These are phyloP conservation scores for Coniochaeta hoffmannii DNA, from an alignment of 2,329 filamentous ascomycete species.

Conservation along the genomic window DNA sequence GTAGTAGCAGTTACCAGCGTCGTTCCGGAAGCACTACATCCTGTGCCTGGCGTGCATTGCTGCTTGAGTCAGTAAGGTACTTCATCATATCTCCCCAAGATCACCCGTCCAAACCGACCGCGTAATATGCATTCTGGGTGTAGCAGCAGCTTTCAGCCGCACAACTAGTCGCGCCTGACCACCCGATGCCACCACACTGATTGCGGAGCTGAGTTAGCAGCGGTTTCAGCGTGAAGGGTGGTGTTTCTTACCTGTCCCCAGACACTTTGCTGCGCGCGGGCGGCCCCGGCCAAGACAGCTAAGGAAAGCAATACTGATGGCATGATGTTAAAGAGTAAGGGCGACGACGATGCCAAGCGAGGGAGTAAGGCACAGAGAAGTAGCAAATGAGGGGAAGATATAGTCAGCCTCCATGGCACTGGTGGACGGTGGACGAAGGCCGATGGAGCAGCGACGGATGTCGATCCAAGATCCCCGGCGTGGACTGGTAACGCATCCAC, in stretches of 20 bases:
- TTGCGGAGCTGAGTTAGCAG: too few relatives aligned
- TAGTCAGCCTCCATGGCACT: too few relatives aligned
- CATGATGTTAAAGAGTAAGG: not conserved
- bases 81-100: too few relatives aligned
- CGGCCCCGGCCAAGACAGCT: not conserved
- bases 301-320: not conserved
- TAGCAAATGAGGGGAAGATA: not conserved
- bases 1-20: not conserved
- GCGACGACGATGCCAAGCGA: not conserved
- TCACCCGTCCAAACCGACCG: too few relatives aligned
- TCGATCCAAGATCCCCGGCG: too few relatives aligned
- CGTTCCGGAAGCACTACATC: not conserved
- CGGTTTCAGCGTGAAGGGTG: too few relatives aligned
- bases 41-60: slow-evolving; percentile 13
- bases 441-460: too few relatives aligned
- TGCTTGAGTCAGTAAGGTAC: too few relatives aligned
- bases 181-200: slow-evolving; percentile 13
- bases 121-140: slow-evolving; percentile 15
- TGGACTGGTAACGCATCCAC: too few relatives aligned
- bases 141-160: slow-evolving; percentile 11
- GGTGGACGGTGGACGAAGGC: too few relatives aligned
- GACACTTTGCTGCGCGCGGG: slow-evolving; percentile 11
- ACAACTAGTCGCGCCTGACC: slow-evolving; percentile 13
- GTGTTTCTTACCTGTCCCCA: too few relatives aligned
- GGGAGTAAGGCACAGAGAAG: not conserved